These are phyloP conservation scores for Penicillium paxilli DNA, from an alignment of 495 filamentous ascomycete species.

Conservation along the genomic window DNA sequence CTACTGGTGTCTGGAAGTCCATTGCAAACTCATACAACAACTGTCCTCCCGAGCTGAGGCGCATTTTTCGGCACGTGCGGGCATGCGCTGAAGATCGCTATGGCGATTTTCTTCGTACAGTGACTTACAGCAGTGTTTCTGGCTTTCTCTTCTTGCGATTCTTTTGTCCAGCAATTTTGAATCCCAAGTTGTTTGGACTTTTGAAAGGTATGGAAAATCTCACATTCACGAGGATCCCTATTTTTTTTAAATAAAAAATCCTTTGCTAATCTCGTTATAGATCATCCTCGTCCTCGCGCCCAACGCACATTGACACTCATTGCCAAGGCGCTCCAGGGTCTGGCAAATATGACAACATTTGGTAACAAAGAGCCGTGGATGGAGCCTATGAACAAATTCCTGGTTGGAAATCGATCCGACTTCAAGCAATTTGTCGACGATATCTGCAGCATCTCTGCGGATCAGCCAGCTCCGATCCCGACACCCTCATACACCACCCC, in stretches of 20 bases:
- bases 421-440: slow-evolving; percentile 87
- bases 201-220: slow-evolving; percentile 60
- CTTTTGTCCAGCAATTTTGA: slow-evolving; percentile 93
- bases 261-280: slow-evolving; percentile 39
- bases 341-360: slow-evolving; percentile 91
- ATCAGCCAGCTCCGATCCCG: slow-evolving; percentile 61
- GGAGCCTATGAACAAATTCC: slow-evolving; percentile 90
- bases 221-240: neutral
- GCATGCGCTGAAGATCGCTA: slow-evolving; percentile 96
- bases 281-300: slow-evolving; percentile 82
- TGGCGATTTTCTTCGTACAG: slow-evolving; percentile 91
- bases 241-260: slow-evolving; percentile 3
- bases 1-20: slow-evolving; percentile 79
- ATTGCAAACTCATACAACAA: slow-evolving; percentile 70
- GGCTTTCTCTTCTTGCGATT: slow-evolving; percentile 96
- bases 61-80: slow-evolving; percentile 88
- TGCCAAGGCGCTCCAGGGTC: slow-evolving; percentile 90
- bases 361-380: slow-evolving; percentile 98
- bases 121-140: slow-evolving; percentile 93
- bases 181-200: slow-evolving; percentile 93
- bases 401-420: slow-evolving; percentile 51
- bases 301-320: slow-evolving; percentile 92
- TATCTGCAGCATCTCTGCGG: slow-evolving; percentile 78
- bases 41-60: slow-evolving; percentile 81
- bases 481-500: slow-evolving; percentile 92